phyloP scores from a whole-genome alignment of 2,329 filamentous ascomycete genomes.

The Graphilbum fragrans region DNA sequence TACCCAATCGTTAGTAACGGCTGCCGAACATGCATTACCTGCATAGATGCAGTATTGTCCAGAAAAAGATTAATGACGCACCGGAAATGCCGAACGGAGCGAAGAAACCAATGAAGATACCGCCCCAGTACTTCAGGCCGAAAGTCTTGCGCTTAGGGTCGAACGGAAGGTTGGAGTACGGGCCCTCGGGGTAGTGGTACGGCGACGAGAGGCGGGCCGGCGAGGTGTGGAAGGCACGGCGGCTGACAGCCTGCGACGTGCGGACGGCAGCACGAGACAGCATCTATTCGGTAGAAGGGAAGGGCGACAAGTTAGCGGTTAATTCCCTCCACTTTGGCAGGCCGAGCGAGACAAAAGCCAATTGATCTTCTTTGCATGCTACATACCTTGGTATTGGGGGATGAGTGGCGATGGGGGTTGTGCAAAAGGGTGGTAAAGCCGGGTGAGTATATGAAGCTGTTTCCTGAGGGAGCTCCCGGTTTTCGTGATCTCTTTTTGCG shows the following conservation, averaged over 20 bases:
- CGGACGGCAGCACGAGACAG: constrained; percentile 53
- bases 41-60: too few relatives aligned
- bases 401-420: neutral
- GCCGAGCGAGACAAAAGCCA: neutral
- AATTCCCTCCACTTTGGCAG: neutral
- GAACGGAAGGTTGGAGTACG: constrained; percentile 91
- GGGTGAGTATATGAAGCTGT: neutral
- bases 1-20: too few relatives aligned
- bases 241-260: constrained; percentile 49
- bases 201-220: constrained; percentile 73
- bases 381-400: neutral
- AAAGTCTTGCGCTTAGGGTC: constrained; percentile 81
- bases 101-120: constrained; percentile 45
- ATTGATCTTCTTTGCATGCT: neutral
- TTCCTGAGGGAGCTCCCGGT: constrained; percentile 5
- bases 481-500: constrained; percentile 7
- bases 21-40: too few relatives aligned
- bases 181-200: constrained; percentile 97
- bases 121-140: constrained; percentile 68
- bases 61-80: constrained; percentile 24
- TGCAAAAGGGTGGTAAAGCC: neutral
- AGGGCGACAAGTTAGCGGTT: neutral
- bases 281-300: constrained; percentile 47
- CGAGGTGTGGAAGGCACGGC: constrained; percentile 90
- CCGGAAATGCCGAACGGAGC: constrained; percentile 52